Percentiles rank a stretch among this genome's conserved stretches.
Conservation (phyloP, 2,329 filamentous ascomycete species). For the Stagonosporopsis vannaccii region DNA sequence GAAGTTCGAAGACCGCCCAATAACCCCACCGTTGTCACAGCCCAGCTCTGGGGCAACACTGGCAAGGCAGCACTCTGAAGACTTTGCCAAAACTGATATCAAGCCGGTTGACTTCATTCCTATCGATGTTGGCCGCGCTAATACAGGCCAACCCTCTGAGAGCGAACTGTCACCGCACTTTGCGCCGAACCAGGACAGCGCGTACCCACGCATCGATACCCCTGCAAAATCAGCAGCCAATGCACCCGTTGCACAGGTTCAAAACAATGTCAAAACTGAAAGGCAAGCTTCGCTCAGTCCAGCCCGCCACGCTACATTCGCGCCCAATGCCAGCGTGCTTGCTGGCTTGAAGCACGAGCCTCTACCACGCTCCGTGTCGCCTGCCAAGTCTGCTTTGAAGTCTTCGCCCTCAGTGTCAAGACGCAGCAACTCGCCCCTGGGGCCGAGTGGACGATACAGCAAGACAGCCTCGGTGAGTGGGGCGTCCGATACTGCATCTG, state of each 20-base stretch:
- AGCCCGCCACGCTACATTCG: slow-evolving; percentile 73
- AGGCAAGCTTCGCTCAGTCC: slow-evolving; percentile 63
- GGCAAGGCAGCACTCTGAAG: slow-evolving; percentile 48
- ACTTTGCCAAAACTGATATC: slow-evolving; percentile 53
- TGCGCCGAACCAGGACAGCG: slow-evolving; percentile 34
- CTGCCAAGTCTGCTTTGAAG: slow-evolving; percentile 80
- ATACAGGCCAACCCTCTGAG: slow-evolving; percentile 29
- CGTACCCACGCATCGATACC: slow-evolving; percentile 34
- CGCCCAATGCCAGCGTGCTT: slow-evolving; percentile 61
- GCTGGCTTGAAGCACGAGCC: slow-evolving; percentile 70
- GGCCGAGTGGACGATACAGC: slow-evolving; percentile 59
- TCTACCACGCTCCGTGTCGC: slow-evolving; percentile 74
- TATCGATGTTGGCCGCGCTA: slow-evolving; percentile 30
- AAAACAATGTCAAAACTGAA: slow-evolving; percentile 30
- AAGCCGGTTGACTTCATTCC: slow-evolving; percentile 14
- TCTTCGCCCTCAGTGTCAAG: slow-evolving; percentile 63
- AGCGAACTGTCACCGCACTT: slow-evolving; percentile 27
- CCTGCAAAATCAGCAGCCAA: slow-evolving; percentile 19
- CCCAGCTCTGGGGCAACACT: slow-evolving; percentile 9
- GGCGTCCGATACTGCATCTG: slow-evolving; percentile 63
- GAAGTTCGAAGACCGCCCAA: slow-evolving; percentile 16
- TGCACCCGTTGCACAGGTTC: slow-evolving; percentile 16
- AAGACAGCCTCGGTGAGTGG: slow-evolving; percentile 58
- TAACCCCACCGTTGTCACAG: slow-evolving; percentile 12
- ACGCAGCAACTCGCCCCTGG: slow-evolving; percentile 55